phyloP scores from a whole-genome alignment of 2,329 filamentous ascomycete genomes.

The Pyricularia sp. region DNA sequence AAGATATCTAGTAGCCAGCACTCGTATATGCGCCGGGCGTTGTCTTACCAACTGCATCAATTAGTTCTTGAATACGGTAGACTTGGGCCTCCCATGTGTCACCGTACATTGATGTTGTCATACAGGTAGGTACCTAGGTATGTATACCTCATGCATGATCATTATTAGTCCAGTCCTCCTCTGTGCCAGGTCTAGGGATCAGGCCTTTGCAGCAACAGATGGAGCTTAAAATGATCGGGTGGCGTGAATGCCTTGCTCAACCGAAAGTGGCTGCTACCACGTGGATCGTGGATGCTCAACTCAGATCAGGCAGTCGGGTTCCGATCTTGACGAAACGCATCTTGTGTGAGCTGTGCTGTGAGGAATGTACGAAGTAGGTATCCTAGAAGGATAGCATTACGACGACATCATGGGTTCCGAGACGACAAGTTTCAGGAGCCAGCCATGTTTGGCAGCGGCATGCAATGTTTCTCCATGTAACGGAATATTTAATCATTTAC shows the following conservation, averaged over 20 bases:
- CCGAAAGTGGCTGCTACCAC: not conserved
- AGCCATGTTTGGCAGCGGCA: not conserved
- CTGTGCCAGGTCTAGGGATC: not conserved
- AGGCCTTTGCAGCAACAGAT: not conserved
- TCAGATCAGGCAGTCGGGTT: not conserved
- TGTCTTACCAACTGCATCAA: not conserved
- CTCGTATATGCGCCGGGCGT: too few species aligned
- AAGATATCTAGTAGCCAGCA: not conserved
- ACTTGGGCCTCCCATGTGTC: not conserved
- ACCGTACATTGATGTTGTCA: not conserved
- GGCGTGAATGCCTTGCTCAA: not conserved
- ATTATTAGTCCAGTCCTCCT: not conserved
- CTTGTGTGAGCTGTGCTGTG: not conserved
- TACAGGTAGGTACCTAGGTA: not conserved
- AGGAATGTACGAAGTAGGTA: not conserved
- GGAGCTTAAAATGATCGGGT: not conserved
- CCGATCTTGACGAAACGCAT: not conserved
- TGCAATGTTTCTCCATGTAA: not conserved
- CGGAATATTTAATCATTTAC: not conserved
- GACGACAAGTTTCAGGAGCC: not conserved
- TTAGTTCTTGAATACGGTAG: not conserved
- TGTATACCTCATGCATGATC: too few species aligned
- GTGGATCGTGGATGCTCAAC: not conserved
- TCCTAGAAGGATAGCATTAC: not conserved
- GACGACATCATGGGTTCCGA: not conserved